Evolutionary conservation across 768 basidiomycete genomes (phyloP).

Genomic region (Solioccasus polychromus): DNA sequence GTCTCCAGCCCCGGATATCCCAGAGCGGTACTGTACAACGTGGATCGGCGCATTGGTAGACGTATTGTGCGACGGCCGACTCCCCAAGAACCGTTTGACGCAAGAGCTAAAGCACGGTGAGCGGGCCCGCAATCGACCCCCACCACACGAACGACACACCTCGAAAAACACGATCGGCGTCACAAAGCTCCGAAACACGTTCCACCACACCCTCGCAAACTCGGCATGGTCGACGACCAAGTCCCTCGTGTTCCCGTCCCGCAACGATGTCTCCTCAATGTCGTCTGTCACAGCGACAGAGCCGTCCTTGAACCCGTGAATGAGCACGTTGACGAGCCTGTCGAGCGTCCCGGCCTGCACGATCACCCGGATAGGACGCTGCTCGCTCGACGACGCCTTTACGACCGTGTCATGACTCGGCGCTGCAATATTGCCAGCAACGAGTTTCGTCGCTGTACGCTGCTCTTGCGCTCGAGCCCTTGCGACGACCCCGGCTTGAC

Average conservation of each 20-base stretch:
- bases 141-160: slow-evolving; percentile 40
- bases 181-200: slow-evolving; percentile 76
- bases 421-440: slow-evolving; percentile 72
- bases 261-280: slow-evolving; percentile 79
- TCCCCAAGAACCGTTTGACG: slow-evolving; percentile 67
- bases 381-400: slow-evolving; percentile 63
- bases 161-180: slow-evolving; percentile 82
- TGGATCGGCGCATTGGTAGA: slow-evolving; percentile 43
- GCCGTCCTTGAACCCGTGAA: slow-evolving; percentile 73
- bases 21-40: slow-evolving; percentile 51
- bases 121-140: background rate
- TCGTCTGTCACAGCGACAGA: slow-evolving; percentile 83
- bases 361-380: slow-evolving; percentile 69
- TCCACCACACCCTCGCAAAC: slow-evolving; percentile 81
- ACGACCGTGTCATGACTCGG: slow-evolving; percentile 55
- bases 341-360: slow-evolving; percentile 80
- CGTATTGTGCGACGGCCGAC: slow-evolving; percentile 43
- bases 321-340: slow-evolving; percentile 68
- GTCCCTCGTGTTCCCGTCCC: slow-evolving; percentile 71
- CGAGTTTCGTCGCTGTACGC: slow-evolving; percentile 70
- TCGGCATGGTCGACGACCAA: slow-evolving; percentile 70
- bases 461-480: slow-evolving; percentile 73
- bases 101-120: slow-evolving; percentile 50
- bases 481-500: slow-evolving; percentile 70
- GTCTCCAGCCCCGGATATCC: slow-evolving; percentile 55